Evolutionary conservation across 345 rosid species (phyloP).

Genomic region (Adansonia digitata): DNA sequence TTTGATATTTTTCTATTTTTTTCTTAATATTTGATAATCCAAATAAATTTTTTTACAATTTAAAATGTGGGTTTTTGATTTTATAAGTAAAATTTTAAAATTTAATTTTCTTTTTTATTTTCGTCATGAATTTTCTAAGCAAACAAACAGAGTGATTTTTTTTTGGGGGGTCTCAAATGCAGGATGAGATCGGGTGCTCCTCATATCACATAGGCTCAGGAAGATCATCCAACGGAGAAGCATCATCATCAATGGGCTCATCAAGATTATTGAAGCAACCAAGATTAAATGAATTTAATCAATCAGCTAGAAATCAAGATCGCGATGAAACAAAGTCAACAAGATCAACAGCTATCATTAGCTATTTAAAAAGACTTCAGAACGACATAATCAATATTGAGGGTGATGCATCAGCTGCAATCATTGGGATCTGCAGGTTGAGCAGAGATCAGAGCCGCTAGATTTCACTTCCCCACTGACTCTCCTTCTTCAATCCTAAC

Average conservation of each 20-base stretch:
- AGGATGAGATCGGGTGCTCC: constrained; percentile 54
- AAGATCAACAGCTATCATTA: constrained; percentile 31
- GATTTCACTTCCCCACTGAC: neutral
- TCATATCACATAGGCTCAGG: constrained; percentile 26
- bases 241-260: constrained; percentile 12
- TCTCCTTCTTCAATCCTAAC: neutral
- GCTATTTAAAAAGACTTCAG: constrained; percentile 11
- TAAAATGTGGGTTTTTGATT: neutral
- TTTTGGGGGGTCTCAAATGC: constrained; percentile 14
- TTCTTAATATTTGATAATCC: neutral
- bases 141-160: neutral
- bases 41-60: neutral
- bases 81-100: neutral
- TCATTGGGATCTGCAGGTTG: constrained; percentile 3
- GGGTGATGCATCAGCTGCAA: constrained; percentile 6
- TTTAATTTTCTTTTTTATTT: neutral
- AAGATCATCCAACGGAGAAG: constrained; percentile 19
- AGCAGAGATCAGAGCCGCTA: constrained; percentile 13
- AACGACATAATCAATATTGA: neutral
- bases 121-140: constrained; percentile 7
- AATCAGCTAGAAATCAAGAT: neutral
- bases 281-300: constrained; percentile 23
- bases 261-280: constrained; percentile 35
- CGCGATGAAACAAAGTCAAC: constrained; percentile 26
- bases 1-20: too few species aligned